phyloP scores from a whole-genome alignment of 2,329 filamentous ascomycete species.

The Fusarium sp. region DNA sequence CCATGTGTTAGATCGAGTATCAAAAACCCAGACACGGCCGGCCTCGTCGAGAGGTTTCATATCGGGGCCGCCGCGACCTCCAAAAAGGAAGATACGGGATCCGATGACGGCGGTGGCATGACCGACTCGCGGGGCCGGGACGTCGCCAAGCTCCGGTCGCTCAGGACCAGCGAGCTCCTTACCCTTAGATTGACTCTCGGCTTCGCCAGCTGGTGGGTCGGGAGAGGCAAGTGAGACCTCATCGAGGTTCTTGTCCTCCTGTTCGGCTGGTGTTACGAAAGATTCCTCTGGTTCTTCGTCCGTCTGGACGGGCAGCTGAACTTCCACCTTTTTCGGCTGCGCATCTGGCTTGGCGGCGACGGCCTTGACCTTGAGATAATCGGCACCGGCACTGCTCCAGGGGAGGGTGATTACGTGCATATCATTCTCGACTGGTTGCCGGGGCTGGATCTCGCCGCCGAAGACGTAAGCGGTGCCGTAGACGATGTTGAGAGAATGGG shows the following conservation, averaged over 20 bases:
- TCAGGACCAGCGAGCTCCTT: conserved; percentile 51
- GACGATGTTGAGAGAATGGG: conserved; percentile 74
- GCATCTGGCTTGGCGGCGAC: conserved; percentile 53
- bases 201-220: conserved; percentile 30
- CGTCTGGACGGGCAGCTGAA: conserved; percentile 19
- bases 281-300: conserved; percentile 41
- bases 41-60: conserved; percentile 78
- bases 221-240: conserved; percentile 55
- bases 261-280: conserved; percentile 29
- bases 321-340: conserved; percentile 26
- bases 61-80: conserved; percentile 76
- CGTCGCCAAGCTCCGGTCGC: conserved; percentile 51
- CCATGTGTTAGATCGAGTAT: conserved; percentile 74
- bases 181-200: conserved; percentile 53
- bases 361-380: conserved; percentile 68
- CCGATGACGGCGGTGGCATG: conserved; percentile 76
- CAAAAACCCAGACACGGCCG: conserved; percentile 81
- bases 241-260: conserved; percentile 52
- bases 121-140: conserved; percentile 77
- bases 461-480: conserved; percentile 72
- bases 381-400: conserved; percentile 65
- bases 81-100: conserved; percentile 81
- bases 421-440: conserved; percentile 76
- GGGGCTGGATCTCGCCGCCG: conserved; percentile 76
- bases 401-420: conserved; percentile 74